Evolutionary conservation across 768 basidiomycete species (phyloP).

Genomic region (Arthromyces matolae): DNA sequence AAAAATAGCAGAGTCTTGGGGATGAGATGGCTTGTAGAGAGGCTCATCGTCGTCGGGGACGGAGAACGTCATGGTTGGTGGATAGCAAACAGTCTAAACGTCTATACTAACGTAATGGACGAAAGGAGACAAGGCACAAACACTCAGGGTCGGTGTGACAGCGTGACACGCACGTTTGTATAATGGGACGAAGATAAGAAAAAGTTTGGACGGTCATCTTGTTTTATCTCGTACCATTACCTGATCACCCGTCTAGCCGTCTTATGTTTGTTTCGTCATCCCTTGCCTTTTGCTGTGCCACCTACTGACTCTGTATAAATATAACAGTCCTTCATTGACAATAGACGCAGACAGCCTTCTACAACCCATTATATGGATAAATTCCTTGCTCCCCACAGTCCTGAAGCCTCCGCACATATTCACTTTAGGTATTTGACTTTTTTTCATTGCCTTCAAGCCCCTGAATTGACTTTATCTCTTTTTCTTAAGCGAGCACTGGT

Average conservation of each 20-base stretch:
- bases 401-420: constrained; percentile 68
- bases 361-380: constrained; percentile 50
- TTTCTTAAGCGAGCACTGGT: constrained; percentile 55
- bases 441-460: not conserved
- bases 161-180: constrained; percentile 25
- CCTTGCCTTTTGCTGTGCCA: constrained; percentile 15
- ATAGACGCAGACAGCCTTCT: constrained; percentile 12
- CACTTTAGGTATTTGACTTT: constrained; percentile 56
- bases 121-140: constrained; percentile 5
- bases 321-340: too few relatives aligned
- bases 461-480: constrained; percentile 13
- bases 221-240: constrained; percentile 6
- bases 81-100: constrained; percentile 4
- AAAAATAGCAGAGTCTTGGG: constrained; percentile 42
- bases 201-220: constrained; percentile 2
- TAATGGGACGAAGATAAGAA: constrained; percentile 15
- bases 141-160: constrained; percentile 9
- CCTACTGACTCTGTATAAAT: too few relatives aligned
- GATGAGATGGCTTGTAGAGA: constrained; percentile 41
- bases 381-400: constrained; percentile 69
- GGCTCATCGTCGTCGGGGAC: constrained; percentile 20
- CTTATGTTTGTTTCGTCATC: constrained; percentile 28
- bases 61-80: constrained; percentile 10
- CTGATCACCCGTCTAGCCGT: constrained; percentile 12
- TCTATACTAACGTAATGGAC: not conserved